phyloP scores from a whole-genome alignment of 2,329 filamentous ascomycete species.

The Setomelanomma holmii region DNA sequence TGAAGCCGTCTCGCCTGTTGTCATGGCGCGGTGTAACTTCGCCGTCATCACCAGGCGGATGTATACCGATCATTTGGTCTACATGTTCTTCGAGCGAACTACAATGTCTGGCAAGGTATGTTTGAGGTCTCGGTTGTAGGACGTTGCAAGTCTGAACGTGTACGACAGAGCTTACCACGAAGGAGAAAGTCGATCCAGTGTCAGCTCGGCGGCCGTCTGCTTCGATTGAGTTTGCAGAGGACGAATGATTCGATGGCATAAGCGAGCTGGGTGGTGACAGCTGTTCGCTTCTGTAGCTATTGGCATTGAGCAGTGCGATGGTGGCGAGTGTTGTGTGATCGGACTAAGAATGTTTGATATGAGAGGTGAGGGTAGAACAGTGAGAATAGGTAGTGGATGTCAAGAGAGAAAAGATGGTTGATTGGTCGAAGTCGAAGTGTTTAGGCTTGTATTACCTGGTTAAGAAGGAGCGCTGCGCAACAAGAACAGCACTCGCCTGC shows the following conservation, averaged over 20 bases:
- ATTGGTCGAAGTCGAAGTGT: too few relatives aligned
- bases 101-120: slow-evolving; percentile 23
- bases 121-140: slow-evolving; percentile 8
- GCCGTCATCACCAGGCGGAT: slow-evolving; percentile 4
- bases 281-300: slow-evolving; percentile 13
- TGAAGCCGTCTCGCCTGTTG: slow-evolving; percentile 36
- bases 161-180: too few relatives aligned
- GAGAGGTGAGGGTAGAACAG: too few relatives aligned
- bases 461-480: too few relatives aligned
- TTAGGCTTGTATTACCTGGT: too few relatives aligned
- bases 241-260: slow-evolving; percentile 22
- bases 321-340: background rate
- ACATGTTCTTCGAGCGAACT: slow-evolving; percentile 38
- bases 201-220: slow-evolving; percentile 7
- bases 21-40: slow-evolving; percentile 22
- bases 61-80: slow-evolving; percentile 11
- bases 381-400: too few relatives aligned
- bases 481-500: too few relatives aligned
- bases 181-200: background rate
- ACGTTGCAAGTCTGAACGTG: background rate
- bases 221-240: slow-evolving; percentile 9
- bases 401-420: too few relatives aligned
- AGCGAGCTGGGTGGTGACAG: slow-evolving; percentile 9
- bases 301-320: slow-evolving; percentile 14
- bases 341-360: background rate